phyloP scores from a whole-genome alignment of 805 yeast genomes.

The Kodamaea laetipori region DNA sequence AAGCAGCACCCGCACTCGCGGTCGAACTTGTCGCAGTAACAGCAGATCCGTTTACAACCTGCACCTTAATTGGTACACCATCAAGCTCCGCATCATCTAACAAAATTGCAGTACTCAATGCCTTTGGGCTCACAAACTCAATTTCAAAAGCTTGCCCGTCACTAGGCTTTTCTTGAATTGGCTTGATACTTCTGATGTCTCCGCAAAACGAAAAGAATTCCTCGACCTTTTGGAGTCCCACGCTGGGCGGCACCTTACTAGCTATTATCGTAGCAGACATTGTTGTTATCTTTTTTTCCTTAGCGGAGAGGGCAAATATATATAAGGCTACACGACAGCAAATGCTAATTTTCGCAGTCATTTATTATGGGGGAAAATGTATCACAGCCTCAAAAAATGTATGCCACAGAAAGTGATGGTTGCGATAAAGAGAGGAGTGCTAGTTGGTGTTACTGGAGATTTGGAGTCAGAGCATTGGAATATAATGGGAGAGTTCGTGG shows the following conservation, averaged over 20 bases:
- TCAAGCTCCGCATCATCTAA: conserved; percentile 75
- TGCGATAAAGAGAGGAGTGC: too few relatives aligned
- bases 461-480: too few relatives aligned
- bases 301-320: background rate
- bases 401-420: too few relatives aligned
- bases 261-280: conserved; percentile 51
- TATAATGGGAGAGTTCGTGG: too few relatives aligned
- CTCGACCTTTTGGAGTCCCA: conserved; percentile 52
- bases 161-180: conserved; percentile 26
- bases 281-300: background rate
- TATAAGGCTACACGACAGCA: background rate
- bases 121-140: conserved; percentile 56
- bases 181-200: conserved; percentile 37
- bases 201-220: conserved; percentile 82
- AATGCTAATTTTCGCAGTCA: conserved; percentile 1
- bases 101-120: conserved; percentile 69
- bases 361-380: background rate
- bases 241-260: conserved; percentile 53
- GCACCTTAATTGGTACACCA: conserved; percentile 55
- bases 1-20: conserved; percentile 4
- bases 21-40: conserved; percentile 5
- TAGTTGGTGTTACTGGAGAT: too few relatives aligned
- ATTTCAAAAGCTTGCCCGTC: conserved; percentile 48
- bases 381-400: conserved; percentile 1
- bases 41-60: conserved; percentile 21